Conservation (phyloP, 192 early-diverging fungal species). For the Piromyces finnis region DNA sequence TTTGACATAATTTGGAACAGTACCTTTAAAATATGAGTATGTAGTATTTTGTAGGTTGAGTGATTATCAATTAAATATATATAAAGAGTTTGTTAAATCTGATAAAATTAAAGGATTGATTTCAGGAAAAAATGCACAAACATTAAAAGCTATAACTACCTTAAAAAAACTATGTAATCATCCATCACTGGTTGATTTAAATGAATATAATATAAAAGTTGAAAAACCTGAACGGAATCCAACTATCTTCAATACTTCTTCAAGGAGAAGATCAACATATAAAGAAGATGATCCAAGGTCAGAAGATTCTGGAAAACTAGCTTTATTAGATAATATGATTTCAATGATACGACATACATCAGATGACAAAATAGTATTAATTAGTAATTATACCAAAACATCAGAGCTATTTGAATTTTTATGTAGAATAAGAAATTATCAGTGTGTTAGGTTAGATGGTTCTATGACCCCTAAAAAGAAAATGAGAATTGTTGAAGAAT, state of each 20-base stretch:
- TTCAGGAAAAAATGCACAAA: conserved; percentile 43
- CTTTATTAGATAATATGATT: conserved; percentile 23
- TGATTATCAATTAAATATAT: conserved; percentile 57
- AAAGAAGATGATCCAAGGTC: conserved; percentile 7
- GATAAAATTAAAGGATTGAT: conserved; percentile 48
- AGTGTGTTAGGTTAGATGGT: conserved; percentile 75
- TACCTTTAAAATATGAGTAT: conserved; percentile 94
- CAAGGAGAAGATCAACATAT: conserved; percentile 7
- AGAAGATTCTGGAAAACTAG: conserved; percentile 82
- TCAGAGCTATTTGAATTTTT: conserved; percentile 84
- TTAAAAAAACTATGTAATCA: conserved; percentile 97
- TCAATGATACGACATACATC: conserved; percentile 19
- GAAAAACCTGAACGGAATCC: conserved; percentile 3
- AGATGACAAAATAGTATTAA: conserved; percentile 90
- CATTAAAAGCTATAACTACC: conserved; percentile 74
- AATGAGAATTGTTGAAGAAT: conserved; percentile 86
- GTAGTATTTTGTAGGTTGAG: conserved; percentile 88
- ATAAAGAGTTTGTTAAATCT: conserved; percentile 56
- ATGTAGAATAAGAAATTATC: conserved; percentile 53
- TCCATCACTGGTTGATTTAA: conserved; percentile 58
- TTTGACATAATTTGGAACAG: conserved; percentile 25
- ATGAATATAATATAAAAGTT: conserved; percentile 5
- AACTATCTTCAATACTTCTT: conserved; percentile 13
- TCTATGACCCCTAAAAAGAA: conserved; percentile 79
- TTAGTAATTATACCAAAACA: conserved; percentile 98